These are phyloP conservation scores for Coriaria nepalensis DNA, from an alignment of 306 rosid species.

Conservation along the genomic window DNA sequence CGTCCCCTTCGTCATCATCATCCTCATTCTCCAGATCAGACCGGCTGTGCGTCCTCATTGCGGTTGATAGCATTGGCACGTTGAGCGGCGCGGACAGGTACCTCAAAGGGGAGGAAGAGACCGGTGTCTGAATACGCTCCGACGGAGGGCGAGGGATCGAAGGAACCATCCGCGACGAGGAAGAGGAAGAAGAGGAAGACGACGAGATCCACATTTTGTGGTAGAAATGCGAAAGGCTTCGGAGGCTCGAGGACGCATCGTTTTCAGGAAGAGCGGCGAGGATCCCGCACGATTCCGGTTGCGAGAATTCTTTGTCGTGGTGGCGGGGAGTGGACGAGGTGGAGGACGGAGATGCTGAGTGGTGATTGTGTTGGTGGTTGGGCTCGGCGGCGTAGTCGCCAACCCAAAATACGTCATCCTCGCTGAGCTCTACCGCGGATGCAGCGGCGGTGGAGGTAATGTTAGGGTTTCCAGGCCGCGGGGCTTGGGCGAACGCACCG, in stretches of 20 bases:
- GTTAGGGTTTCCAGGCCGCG: slow-evolving; percentile 4
- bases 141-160: slow-evolving; percentile 24
- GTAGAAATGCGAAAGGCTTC: slow-evolving; percentile 27
- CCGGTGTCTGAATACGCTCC: slow-evolving; percentile 20
- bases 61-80: slow-evolving; percentile 32
- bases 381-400: slow-evolving; percentile 31
- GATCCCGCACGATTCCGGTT: slow-evolving; percentile 53
- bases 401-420: slow-evolving; percentile 57
- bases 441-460: slow-evolving; percentile 1
- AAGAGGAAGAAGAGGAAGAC: slow-evolving; percentile 2
- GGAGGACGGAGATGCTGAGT: slow-evolving; percentile 20
- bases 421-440: slow-evolving; percentile 32
- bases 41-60: slow-evolving; percentile 20
- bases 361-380: slow-evolving; percentile 11
- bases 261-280: slow-evolving; percentile 69
- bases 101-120: slow-evolving; percentile 22
- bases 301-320: slow-evolving; percentile 20
- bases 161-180: slow-evolving; percentile 46
- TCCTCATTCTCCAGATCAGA: slow-evolving; percentile 13
- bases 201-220: slow-evolving; percentile 4
- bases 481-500: slow-evolving; percentile 10
- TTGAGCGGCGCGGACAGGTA: slow-evolving; percentile 70
- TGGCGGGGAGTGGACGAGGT: slow-evolving; percentile 27
- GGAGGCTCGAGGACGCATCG: slow-evolving; percentile 22
- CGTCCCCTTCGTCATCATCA: slow-evolving; percentile 16